These are phyloP conservation scores for Rugiboletus extremiorientalis DNA, from an alignment of 1,284 basidiomycete genomes.

Conservation along the genomic window DNA sequence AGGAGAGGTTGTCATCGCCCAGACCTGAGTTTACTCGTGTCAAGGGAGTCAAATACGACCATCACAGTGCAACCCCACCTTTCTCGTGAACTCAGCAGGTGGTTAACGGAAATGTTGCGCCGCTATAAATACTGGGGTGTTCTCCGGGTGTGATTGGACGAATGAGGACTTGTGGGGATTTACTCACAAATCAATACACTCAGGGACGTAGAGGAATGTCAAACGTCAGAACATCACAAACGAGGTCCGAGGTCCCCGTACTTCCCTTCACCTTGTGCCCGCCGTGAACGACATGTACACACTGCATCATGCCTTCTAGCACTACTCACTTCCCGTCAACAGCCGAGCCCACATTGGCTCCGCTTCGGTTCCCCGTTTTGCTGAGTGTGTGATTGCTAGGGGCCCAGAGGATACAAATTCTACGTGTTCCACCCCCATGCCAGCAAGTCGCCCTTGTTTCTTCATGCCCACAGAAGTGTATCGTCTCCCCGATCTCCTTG, in stretches of 20 bases:
- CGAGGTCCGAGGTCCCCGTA: not conserved
- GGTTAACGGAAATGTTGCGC: not conserved
- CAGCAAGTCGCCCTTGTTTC: not conserved
- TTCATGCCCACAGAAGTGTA: conserved; percentile 1
- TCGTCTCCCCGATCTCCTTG: conserved; percentile 18
- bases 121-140: too few relatives aligned
- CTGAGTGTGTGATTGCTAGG: too few relatives aligned
- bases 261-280: not conserved
- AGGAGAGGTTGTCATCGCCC: not conserved
- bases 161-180: not conserved
- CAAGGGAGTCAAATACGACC: not conserved
- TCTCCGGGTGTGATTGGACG: not conserved
- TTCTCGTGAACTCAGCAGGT: not conserved
- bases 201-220: not conserved
- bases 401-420: not conserved
- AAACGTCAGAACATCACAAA: not conserved
- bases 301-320: too few relatives aligned
- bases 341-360: too few relatives aligned
- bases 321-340: too few relatives aligned
- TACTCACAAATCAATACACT: not conserved
- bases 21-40: not conserved
- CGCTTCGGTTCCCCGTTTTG: not conserved
- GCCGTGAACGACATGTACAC: not conserved
- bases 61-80: not conserved
- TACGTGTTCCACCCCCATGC: conserved; percentile 1